These are phyloP conservation scores for Zoysia japonica DNA, from an alignment of 176 grass and related monocot species.

Conservation along the genomic window DNA sequence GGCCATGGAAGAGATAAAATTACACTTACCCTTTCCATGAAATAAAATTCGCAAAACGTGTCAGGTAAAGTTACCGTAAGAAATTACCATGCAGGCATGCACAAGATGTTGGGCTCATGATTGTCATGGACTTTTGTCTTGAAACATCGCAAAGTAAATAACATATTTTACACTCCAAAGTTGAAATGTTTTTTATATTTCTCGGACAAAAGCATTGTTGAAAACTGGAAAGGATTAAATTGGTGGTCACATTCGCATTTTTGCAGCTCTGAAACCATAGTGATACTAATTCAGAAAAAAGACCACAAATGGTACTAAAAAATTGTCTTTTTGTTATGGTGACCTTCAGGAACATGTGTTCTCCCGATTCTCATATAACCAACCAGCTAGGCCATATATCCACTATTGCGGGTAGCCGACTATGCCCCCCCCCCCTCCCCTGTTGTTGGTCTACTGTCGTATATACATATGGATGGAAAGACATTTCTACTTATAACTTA, in stretches of 20 bases:
- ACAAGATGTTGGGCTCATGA: background rate
- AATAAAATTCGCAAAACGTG: background rate
- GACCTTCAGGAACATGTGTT: background rate
- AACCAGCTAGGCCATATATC: background rate
- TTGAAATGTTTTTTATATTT: background rate
- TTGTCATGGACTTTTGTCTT: background rate
- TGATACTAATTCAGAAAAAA: background rate
- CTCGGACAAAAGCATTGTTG: background rate
- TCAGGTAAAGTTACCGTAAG: background rate
- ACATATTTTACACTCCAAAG: background rate
- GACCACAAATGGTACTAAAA: too few species aligned
- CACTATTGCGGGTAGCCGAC: background rate
- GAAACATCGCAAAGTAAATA: background rate
- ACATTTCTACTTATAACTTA: background rate
- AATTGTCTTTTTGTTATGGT: background rate
- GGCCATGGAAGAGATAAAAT: background rate
- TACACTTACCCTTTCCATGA: background rate
- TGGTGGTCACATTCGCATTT: background rate
- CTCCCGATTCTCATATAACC: background rate
- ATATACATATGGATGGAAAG: background rate
- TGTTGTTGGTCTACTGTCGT: background rate
- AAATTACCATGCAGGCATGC: background rate
- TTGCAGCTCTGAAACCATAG: background rate
- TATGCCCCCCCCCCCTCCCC: background rate
- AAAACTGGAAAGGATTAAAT: slow-evolving; percentile 9